These are phyloP conservation scores for Leptodermis oblonga DNA, from an alignment of 257 asterid genomes.

Conservation along the genomic window DNA sequence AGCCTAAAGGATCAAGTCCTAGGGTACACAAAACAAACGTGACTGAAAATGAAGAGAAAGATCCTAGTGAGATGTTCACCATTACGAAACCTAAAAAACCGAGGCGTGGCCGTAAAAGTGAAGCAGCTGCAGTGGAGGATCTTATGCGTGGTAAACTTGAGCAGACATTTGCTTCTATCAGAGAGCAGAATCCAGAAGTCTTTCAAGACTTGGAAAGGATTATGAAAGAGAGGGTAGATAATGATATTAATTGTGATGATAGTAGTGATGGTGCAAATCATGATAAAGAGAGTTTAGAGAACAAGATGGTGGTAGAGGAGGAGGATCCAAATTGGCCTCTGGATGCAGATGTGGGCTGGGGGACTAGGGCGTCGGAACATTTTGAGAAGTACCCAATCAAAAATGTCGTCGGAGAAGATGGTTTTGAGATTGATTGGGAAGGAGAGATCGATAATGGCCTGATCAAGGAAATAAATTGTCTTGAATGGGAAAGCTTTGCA, in stretches of 20 bases:
- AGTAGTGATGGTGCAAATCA: slow-evolving; percentile 37
- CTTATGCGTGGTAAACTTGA: slow-evolving; percentile 56
- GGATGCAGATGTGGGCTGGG: slow-evolving; percentile 98
- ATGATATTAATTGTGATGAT: slow-evolving; percentile 25
- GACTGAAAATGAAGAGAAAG: slow-evolving; percentile 29
- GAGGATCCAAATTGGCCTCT: slow-evolving; percentile 95
- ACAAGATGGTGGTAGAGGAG: slow-evolving; percentile 54
- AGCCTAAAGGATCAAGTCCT: slow-evolving; percentile 27
- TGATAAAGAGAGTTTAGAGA: slow-evolving; percentile 21
- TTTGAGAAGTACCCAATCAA: slow-evolving; percentile 76
- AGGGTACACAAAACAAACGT: slow-evolving; percentile 23
- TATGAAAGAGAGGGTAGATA: slow-evolving; percentile 50
- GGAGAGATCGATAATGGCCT: slow-evolving; percentile 77
- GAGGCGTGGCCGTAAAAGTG: slow-evolving; percentile 83
- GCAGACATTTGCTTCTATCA: slow-evolving; percentile 59
- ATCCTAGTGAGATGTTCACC: slow-evolving; percentile 36
- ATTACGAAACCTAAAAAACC: slow-evolving; percentile 62
- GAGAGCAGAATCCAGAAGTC: slow-evolving; percentile 63
- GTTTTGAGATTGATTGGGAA: slow-evolving; percentile 82
- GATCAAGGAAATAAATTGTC: slow-evolving; percentile 89
- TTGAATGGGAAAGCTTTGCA: slow-evolving; percentile 98
- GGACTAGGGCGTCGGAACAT: slow-evolving; percentile 88
- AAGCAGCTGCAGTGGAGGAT: slow-evolving; percentile 95
- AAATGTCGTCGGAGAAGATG: slow-evolving; percentile 74
- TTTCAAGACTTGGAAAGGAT: slow-evolving; percentile 47